Evolutionary conservation across 1,284 basidiomycete species (phyloP).

Genomic region (Ustilago lituana): DNA sequence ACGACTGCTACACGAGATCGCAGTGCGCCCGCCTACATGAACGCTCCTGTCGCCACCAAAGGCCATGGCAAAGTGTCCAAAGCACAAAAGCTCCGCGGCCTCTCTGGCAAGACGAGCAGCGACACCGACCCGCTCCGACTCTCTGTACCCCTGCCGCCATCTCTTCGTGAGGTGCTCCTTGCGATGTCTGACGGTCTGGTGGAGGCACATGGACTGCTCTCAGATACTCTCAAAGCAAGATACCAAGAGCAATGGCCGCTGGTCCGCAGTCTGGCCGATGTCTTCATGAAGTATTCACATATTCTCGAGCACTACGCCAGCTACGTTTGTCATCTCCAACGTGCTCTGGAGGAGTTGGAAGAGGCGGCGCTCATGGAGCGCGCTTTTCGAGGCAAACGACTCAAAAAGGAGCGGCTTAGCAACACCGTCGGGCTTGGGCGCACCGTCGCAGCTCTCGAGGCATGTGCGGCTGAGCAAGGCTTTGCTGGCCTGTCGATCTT

Average conservation of each 20-base stretch:
- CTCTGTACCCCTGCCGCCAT: constrained; percentile 50
- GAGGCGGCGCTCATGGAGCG: constrained; percentile 61
- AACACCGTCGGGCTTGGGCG: constrained; percentile 58
- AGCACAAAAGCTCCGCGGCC: constrained; percentile 36
- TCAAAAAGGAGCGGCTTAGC: constrained; percentile 56
- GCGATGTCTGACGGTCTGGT: constrained; percentile 53
- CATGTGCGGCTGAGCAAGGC: constrained; percentile 81
- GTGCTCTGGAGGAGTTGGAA: constrained; percentile 58
- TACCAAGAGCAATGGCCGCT: constrained; percentile 64
- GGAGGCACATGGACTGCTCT: constrained; percentile 51
- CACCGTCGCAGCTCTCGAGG: constrained; percentile 73
- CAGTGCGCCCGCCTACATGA: constrained; percentile 28
- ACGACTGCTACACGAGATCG: constrained; percentile 31
- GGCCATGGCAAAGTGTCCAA: constrained; percentile 30
- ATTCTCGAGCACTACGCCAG: constrained; percentile 53
- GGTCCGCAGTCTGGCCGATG: constrained; percentile 58
- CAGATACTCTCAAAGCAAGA: constrained; percentile 53
- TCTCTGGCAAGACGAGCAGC: constrained; percentile 19
- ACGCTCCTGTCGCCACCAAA: neutral
- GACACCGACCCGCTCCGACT: constrained; percentile 37
- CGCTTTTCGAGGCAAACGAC: constrained; percentile 57
- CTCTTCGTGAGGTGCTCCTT: constrained; percentile 51
- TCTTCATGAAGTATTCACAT: constrained; percentile 53
- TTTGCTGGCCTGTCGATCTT: constrained; percentile 93
- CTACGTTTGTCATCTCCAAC: constrained; percentile 58